Percentiles rank a stretch among this genome's conserved stretches.
Conservation (phyloP, 129 eudicot genomes). For the Artemisia annua region DNA sequence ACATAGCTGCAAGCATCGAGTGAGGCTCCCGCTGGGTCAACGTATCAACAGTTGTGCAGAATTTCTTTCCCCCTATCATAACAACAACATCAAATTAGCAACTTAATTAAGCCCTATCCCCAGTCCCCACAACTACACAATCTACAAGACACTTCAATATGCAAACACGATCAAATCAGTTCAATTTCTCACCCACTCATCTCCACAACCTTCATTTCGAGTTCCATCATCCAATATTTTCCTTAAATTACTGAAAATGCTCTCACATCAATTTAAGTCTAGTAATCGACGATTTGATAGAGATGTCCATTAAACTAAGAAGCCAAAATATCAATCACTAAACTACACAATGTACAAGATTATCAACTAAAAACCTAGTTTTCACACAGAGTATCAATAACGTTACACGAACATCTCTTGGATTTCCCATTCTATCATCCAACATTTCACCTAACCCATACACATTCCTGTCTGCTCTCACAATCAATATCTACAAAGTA, state of each 20-base stretch:
- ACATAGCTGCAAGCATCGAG: slow-evolving; percentile 98
- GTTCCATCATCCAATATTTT: background rate
- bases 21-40: slow-evolving; percentile 88
- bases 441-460: too few relatives aligned
- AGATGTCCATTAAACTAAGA: too few relatives aligned
- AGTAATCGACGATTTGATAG: background rate
- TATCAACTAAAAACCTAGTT: too few relatives aligned
- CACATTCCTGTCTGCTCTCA: too few relatives aligned
- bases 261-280: background rate
- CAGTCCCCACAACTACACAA: background rate
- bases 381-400: too few relatives aligned
- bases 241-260: background rate
- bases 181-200: slow-evolving; percentile 5
- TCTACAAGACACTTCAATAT: too few relatives aligned
- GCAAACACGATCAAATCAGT: background rate
- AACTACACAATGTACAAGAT: too few relatives aligned
- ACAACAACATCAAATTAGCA: background rate
- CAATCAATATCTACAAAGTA: too few relatives aligned
- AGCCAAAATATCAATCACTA: too few relatives aligned
- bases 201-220: slow-evolving; percentile 5
- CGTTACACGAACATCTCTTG: background rate
- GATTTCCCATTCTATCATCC: too few relatives aligned
- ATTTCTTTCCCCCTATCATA: slow-evolving; percentile 77
- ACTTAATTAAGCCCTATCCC: slow-evolving; percentile 3
- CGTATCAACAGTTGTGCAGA: slow-evolving; percentile 79